These are phyloP conservation scores for Trichoderma lentiforme DNA, from an alignment of 2,329 filamentous ascomycete species.

Conservation along the genomic window DNA sequence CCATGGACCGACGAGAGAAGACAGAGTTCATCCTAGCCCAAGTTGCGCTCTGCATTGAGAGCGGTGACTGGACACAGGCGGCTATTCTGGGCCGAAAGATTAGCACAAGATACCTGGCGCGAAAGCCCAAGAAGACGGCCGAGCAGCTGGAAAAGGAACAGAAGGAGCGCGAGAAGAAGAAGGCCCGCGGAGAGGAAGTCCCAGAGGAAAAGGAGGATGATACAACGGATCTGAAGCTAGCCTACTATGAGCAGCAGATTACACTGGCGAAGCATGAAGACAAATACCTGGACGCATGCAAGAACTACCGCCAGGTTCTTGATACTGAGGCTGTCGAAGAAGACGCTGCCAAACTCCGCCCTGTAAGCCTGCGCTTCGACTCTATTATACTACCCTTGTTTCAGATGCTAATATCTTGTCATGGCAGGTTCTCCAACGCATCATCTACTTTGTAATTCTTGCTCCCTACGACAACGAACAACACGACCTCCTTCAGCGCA, in stretches of 20 bases:
- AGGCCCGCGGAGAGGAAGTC: conserved; percentile 74
- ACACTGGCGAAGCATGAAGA: conserved; percentile 91
- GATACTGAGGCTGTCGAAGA: conserved; percentile 95
- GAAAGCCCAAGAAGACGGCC: conserved; percentile 84
- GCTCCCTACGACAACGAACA: conserved; percentile 98
- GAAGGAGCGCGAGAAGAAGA: conserved; percentile 84
- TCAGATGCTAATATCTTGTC: conserved; percentile 7
- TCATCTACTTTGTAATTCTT: conserved; percentile 96
- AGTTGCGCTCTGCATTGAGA: conserved; percentile 91
- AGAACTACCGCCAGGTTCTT: conserved; percentile 94
- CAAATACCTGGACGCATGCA: conserved; percentile 97
- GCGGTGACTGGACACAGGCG: conserved; percentile 93
- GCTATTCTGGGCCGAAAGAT: conserved; percentile 94
- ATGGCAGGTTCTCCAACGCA: conserved; percentile 76
- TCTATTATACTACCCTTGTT: neutral
- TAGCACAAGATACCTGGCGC: conserved; percentile 84
- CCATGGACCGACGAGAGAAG: conserved; percentile 96
- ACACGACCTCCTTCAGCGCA: conserved; percentile 91
- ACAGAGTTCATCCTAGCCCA: conserved; percentile 98
- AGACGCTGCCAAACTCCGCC: conserved; percentile 78
- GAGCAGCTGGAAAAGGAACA: conserved; percentile 89
- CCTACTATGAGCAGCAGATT: conserved; percentile 97
- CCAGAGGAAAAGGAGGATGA: conserved; percentile 78
- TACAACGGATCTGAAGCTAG: conserved; percentile 92
- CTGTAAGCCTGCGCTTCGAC: conserved; percentile 53